These are phyloP conservation scores for Kurtzmaniella natalensis DNA, from an alignment of 1,139 yeast genomes.

Conservation along the genomic window DNA sequence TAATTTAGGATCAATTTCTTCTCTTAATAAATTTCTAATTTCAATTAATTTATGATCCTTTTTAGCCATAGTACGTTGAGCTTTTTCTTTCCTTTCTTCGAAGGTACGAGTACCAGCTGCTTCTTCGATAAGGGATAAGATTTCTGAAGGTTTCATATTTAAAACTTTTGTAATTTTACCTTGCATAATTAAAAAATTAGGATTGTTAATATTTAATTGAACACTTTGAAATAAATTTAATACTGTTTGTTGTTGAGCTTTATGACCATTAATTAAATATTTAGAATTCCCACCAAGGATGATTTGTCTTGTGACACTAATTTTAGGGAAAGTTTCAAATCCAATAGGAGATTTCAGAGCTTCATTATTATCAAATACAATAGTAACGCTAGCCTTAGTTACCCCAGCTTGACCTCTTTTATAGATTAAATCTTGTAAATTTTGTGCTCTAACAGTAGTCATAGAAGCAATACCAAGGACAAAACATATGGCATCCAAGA, in stretches of 20 bases:
- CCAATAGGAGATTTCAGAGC: constrained; percentile 79
- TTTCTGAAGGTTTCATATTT: constrained; percentile 92
- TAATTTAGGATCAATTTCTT: constrained; percentile 91
- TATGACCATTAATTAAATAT: constrained; percentile 90
- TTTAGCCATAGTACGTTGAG: constrained; percentile 85
- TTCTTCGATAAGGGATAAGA: constrained; percentile 87
- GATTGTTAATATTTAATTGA: constrained; percentile 92
- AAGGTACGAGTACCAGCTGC: constrained; percentile 98
- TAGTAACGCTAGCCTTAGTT: constrained; percentile 93
- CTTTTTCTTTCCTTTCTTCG: constrained; percentile 90
- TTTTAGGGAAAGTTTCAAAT: constrained; percentile 72
- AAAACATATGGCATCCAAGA: constrained; percentile 93
- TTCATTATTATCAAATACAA: constrained; percentile 87
- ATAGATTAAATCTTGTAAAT: constrained; percentile 88
- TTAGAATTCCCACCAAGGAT: constrained; percentile 90
- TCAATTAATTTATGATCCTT: constrained; percentile 82
- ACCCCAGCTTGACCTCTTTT: constrained; percentile 98
- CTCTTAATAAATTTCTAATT: constrained; percentile 65
- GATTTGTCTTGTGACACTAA: constrained; percentile 89
- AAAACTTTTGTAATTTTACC: constrained; percentile 96
- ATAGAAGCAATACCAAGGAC: constrained; percentile 96
- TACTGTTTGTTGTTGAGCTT: constrained; percentile 94
- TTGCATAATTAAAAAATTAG: constrained; percentile 96
- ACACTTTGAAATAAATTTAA: constrained; percentile 88
- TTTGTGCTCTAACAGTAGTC: constrained; percentile 91